Percentiles rank a stretch among this genome's conserved stretches.
Evolutionary conservation across 2,329 filamentous ascomycete genomes (phyloP).

Genomic region (Clonostachys byssicola): DNA sequence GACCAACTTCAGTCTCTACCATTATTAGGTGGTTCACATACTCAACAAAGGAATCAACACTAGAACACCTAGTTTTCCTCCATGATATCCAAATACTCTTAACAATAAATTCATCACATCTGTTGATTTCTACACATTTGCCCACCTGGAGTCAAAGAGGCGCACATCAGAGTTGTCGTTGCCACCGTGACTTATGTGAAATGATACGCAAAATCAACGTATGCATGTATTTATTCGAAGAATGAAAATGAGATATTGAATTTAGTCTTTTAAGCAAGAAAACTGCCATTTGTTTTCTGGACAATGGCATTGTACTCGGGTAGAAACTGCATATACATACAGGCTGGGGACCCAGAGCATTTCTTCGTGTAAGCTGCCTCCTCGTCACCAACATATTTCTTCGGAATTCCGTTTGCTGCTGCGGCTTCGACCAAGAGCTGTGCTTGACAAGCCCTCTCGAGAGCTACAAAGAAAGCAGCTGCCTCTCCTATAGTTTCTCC

Average conservation of each 20-base stretch:
- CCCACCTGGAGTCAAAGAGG: too few species aligned
- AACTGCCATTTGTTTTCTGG: conserved; percentile 20
- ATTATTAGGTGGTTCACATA: too few species aligned
- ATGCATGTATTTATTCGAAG: too few species aligned
- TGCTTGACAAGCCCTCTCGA: conserved; percentile 60
- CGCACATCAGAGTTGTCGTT: too few species aligned
- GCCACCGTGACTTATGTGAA: too few species aligned
- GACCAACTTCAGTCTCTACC: too few species aligned
- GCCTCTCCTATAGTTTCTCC: conserved; percentile 70
- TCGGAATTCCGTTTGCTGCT: conserved; percentile 12
- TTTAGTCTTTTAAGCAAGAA: conserved; percentile 10
- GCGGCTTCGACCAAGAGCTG: conserved; percentile 19
- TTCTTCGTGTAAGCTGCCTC: conserved; percentile 29
- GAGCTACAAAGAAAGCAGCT: conserved; percentile 61
- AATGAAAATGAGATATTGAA: background rate
- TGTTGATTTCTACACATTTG: too few species aligned
- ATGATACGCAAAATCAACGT: too few species aligned
- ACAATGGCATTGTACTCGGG: conserved; percentile 22
- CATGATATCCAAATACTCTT: too few species aligned
- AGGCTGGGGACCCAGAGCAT: conserved; percentile 14
- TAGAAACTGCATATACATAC: conserved; percentile 27
- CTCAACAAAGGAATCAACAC: too few species aligned
- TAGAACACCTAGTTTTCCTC: too few species aligned
- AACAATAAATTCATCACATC: too few species aligned
- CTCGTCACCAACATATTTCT: conserved; percentile 32